phyloP scores from a whole-genome alignment of 1,284 basidiomycete species.

The Singerocomus rubriflavus region DNA sequence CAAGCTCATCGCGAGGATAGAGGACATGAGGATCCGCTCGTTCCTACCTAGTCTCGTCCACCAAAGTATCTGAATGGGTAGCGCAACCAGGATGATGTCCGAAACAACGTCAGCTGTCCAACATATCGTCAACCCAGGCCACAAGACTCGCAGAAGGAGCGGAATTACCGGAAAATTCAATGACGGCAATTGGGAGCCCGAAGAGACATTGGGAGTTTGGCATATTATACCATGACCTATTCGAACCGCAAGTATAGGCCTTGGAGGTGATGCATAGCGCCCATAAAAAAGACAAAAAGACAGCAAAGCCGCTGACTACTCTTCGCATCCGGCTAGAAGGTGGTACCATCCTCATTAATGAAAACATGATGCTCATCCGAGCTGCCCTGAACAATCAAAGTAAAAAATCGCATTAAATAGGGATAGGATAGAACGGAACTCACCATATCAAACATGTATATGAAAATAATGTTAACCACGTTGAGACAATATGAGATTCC shows the following conservation, averaged over 20 bases:
- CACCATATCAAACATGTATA: slow-evolving; percentile 16
- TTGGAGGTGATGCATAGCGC: slow-evolving; percentile 3
- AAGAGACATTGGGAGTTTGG: slow-evolving; percentile 7
- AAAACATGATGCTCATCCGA: slow-evolving; percentile 21
- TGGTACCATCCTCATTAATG: slow-evolving; percentile 6
- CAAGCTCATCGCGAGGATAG: slow-evolving; percentile 13
- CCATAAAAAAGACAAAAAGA: slow-evolving; percentile 12
- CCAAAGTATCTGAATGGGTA: slow-evolving; percentile 16
- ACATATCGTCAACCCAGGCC: slow-evolving; percentile 3
- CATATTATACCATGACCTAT: slow-evolving; percentile 13
- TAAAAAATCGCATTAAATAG: neutral
- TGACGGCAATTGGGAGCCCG: neutral
- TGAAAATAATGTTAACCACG: slow-evolving; percentile 14
- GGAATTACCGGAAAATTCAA: slow-evolving; percentile 17
- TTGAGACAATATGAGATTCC: slow-evolving; percentile 8
- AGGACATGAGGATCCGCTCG: slow-evolving; percentile 13
- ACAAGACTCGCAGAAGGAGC: neutral
- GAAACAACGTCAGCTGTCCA: slow-evolving; percentile 15
- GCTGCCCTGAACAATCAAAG: slow-evolving; percentile 7
- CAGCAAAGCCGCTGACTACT: neutral
- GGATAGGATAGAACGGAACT: neutral
- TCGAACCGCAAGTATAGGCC: slow-evolving; percentile 12
- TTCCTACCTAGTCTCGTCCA: slow-evolving; percentile 4
- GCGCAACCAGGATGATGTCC: slow-evolving; percentile 14
- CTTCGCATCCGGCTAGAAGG: neutral